Conservation (phyloP, 1,284 basidiomycete genomes). For the Mycena sp. region DNA sequence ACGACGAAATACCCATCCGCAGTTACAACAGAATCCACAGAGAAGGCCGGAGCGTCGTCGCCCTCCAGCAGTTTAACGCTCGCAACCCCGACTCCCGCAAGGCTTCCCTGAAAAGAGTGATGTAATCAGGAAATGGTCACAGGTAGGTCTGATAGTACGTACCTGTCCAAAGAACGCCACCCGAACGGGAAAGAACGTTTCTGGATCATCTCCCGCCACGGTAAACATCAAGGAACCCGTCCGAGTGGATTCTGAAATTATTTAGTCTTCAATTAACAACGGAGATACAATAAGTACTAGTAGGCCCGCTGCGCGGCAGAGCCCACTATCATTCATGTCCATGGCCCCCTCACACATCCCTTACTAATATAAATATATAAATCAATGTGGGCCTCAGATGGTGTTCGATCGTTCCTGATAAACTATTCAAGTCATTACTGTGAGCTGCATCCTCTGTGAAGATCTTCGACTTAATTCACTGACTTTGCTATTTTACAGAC, state of each 20-base stretch:
- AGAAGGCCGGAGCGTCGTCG: slow-evolving; percentile 74
- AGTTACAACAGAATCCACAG: slow-evolving; percentile 78
- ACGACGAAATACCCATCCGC: slow-evolving; percentile 79
- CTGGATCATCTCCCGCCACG: slow-evolving; percentile 84
- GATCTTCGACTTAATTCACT: too few species aligned
- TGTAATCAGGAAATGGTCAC: neutral
- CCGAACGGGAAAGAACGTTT: slow-evolving; percentile 92
- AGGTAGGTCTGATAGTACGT: slow-evolving; percentile 43
- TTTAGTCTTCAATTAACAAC: neutral
- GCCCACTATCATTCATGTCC: too few species aligned
- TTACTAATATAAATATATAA: too few species aligned
- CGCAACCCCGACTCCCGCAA: slow-evolving; percentile 68
- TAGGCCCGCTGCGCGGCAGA: too few species aligned
- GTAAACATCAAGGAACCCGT: slow-evolving; percentile 90
- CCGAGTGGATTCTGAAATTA: slow-evolving; percentile 47
- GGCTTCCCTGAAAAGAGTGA: slow-evolving; percentile 62
- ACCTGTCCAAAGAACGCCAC: slow-evolving; percentile 80
- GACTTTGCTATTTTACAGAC: too few species aligned
- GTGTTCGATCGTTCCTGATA: too few species aligned
- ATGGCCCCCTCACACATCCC: too few species aligned
- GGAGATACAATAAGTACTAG: neutral
- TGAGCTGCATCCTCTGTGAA: too few species aligned
- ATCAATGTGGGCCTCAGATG: too few species aligned
- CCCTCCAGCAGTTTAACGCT: slow-evolving; percentile 66
- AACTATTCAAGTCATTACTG: too few species aligned